Conservation (phyloP, 1,284 basidiomycete genomes). For the Leccinum solheimii region DNA sequence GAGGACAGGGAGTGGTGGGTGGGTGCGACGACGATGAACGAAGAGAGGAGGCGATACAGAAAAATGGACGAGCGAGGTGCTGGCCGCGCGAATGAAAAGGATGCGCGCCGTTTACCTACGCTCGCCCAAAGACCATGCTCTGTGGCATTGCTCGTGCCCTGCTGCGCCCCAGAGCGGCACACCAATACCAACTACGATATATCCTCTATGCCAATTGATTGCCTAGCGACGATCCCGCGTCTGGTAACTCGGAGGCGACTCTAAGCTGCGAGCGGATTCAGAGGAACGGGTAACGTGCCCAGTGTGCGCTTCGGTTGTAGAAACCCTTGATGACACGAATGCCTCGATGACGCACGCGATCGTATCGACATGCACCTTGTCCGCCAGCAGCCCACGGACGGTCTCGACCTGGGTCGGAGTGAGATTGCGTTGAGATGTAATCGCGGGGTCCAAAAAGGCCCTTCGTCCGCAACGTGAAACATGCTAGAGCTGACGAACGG, state of each 20-base stretch:
- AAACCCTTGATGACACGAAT: neutral
- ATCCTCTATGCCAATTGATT: too few relatives aligned
- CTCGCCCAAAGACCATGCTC: too few relatives aligned
- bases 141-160: too few relatives aligned
- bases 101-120: too few relatives aligned
- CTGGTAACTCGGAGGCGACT: slow-evolving; percentile 24
- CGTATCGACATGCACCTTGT: slow-evolving; percentile 10
- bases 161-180: too few relatives aligned
- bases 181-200: too few relatives aligned
- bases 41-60: too few relatives aligned
- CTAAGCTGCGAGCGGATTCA: slow-evolving; percentile 6
- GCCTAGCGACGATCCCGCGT: neutral
- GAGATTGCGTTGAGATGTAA: slow-evolving; percentile 1
- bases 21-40: too few relatives aligned
- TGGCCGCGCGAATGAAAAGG: too few relatives aligned
- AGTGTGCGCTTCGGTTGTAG: neutral
- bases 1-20: too few relatives aligned
- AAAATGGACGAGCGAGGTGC: too few relatives aligned
- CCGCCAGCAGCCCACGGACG: slow-evolving; percentile 12
- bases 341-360: slow-evolving; percentile 19
- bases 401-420: slow-evolving; percentile 14
- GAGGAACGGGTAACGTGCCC: neutral
- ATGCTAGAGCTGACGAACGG: neutral
- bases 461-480: neutral
- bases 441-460: neutral